These are phyloP conservation scores for Phytophthora pistaciae DNA, from an alignment of 352 stramenopile species.

Conservation along the genomic window DNA sequence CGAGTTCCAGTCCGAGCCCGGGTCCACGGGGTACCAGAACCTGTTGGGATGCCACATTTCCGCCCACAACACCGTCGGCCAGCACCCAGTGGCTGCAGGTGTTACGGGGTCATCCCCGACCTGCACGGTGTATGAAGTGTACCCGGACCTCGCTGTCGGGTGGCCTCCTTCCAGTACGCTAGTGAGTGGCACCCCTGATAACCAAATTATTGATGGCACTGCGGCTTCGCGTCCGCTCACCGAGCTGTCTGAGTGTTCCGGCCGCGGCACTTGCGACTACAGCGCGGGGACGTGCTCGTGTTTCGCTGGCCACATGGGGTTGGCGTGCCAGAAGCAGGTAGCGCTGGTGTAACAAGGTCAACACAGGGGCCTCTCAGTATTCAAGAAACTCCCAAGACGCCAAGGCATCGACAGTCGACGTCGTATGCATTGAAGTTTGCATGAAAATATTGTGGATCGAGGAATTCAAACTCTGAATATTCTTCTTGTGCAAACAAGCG, in stretches of 20 bases:
- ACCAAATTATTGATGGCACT: background rate
- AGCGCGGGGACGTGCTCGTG: conserved; percentile 65
- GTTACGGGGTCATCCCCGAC: background rate
- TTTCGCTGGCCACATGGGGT: conserved; percentile 76
- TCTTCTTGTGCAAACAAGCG: no score
- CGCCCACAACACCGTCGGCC: background rate
- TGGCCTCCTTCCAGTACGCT: background rate
- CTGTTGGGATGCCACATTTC: background rate
- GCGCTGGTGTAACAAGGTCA: conserved; percentile 17
- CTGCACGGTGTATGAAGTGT: background rate
- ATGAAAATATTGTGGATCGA: background rate
- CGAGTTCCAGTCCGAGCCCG: background rate
- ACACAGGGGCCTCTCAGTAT: background rate
- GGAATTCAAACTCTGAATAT: no score
- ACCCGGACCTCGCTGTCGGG: background rate
- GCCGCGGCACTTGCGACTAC: conserved; percentile 68
- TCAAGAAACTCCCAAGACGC: background rate
- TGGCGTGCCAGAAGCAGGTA: conserved; percentile 79
- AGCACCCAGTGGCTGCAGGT: background rate
- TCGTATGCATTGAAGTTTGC: background rate
- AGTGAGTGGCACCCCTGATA: background rate
- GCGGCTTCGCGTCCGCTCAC: conserved; percentile 34
- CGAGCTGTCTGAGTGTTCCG: conserved; percentile 65
- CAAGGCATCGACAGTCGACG: no score
- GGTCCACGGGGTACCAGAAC: background rate